phyloP scores from a whole-genome alignment of 202 grass and related monocot genomes.

The Setaria viridis region DNA sequence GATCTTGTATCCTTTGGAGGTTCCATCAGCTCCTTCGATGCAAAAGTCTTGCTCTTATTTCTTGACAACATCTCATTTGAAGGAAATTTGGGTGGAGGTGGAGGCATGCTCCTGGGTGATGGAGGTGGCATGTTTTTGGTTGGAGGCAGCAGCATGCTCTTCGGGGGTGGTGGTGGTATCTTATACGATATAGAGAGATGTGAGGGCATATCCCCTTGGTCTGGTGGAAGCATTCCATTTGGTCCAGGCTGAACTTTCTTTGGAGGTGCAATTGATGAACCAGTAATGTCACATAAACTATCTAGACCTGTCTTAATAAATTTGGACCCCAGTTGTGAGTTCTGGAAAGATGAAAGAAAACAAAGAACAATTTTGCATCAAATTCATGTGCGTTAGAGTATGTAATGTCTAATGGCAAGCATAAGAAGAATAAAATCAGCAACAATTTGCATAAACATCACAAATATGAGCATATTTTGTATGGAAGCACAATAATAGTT shows the following conservation, averaged over 20 bases:
- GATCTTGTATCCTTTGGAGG: constrained; percentile 22
- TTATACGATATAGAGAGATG: constrained; percentile 25
- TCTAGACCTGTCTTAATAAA: constrained; percentile 95
- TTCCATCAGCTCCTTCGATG: constrained; percentile 44
- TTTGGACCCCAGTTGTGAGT: constrained; percentile 85
- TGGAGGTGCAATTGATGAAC: constrained; percentile 49
- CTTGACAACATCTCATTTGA: constrained; percentile 36
- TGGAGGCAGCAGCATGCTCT: constrained; percentile 38
- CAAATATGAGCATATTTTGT: constrained; percentile 21
- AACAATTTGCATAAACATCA: constrained; percentile 31
- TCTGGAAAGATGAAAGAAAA: constrained; percentile 85
- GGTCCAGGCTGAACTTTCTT: constrained; percentile 59
- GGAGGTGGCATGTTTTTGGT: constrained; percentile 46
- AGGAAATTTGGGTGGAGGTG: constrained; percentile 66
- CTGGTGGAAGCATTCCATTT: constrained; percentile 42
- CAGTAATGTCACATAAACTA: constrained; percentile 52
- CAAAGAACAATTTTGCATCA: constrained; percentile 53
- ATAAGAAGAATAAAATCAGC: constrained; percentile 8
- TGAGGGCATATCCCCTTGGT: constrained; percentile 23
- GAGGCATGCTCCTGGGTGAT: constrained; percentile 58
- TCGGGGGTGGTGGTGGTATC: constrained; percentile 31
- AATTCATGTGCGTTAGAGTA: constrained; percentile 44
- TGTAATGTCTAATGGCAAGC: constrained; percentile 30
- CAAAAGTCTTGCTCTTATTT: constrained; percentile 35
- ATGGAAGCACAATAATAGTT: constrained; percentile 9